Percentiles rank a stretch among this genome's conserved stretches.
phyloP scores from a whole-genome alignment of 805 yeast genomes.

The Yarrowia deformans region DNA sequence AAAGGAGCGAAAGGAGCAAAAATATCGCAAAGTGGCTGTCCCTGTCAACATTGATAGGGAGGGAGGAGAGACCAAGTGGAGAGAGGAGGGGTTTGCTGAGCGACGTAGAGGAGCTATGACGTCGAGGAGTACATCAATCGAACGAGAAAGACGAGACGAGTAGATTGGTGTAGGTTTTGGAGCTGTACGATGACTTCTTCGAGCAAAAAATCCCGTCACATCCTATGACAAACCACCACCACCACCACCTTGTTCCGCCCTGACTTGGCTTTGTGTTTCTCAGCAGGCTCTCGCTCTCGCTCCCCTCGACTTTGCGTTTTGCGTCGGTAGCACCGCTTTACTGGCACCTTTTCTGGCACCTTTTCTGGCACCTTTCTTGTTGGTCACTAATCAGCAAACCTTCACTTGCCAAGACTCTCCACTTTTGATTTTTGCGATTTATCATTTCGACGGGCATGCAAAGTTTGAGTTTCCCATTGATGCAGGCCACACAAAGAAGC shows the following conservation, averaged over 20 bases:
- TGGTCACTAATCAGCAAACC: neutral
- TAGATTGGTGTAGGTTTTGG: neutral
- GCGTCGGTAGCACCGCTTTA: neutral
- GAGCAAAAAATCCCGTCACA: too few species aligned
- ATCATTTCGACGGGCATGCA: neutral
- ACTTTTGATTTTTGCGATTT: conserved; percentile 20
- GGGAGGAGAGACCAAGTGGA: neutral
- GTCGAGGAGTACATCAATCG: neutral
- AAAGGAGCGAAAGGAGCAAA: neutral
- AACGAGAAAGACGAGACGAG: neutral
- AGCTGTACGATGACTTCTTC: too few species aligned
- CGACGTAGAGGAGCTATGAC: too few species aligned
- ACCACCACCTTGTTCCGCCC: too few species aligned
- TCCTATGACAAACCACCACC: too few species aligned
- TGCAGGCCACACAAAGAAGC: conserved; percentile 10
- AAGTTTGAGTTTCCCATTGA: conserved; percentile 25
- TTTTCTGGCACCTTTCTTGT: neutral
- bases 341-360: neutral
- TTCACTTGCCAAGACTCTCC: conserved; percentile 11
- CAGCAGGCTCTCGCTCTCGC: neutral
- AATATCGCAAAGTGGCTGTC: neutral
- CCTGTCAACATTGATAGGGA: neutral
- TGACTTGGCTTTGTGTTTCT: neutral
- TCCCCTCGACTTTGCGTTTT: neutral
- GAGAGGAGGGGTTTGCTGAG: neutral